Evolutionary conservation across 768 basidiomycete species (phyloP).

Genomic region (Lyophyllum decastes): DNA sequence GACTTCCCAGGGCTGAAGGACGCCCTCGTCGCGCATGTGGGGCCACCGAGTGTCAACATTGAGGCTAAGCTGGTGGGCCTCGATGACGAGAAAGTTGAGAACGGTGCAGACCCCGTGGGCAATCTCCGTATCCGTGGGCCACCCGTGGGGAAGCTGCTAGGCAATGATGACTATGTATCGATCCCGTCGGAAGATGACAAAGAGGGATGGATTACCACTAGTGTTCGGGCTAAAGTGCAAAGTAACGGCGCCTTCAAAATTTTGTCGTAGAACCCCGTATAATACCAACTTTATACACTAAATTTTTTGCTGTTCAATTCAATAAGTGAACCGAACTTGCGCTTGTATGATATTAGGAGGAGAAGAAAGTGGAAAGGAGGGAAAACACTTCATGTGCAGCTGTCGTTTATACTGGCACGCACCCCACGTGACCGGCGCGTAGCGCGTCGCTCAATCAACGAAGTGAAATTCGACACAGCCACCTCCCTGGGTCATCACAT

Average conservation of each 20-base stretch:
- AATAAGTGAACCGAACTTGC: neutral
- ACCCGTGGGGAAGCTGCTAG: constrained; percentile 58
- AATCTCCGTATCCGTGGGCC: constrained; percentile 70
- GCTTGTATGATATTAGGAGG: too few species aligned
- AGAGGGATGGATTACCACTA: constrained; percentile 49
- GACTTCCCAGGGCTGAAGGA: constrained; percentile 47
- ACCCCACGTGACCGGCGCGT: constrained; percentile 23
- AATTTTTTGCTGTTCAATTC: neutral
- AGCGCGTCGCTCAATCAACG: constrained; percentile 33
- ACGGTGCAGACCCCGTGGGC: constrained; percentile 67
- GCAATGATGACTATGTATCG: constrained; percentile 40
- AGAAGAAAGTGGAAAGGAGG: neutral
- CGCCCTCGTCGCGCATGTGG: constrained; percentile 49
- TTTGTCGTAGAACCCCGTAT: constrained; percentile 12
- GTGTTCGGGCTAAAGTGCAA: constrained; percentile 48
- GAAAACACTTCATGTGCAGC: neutral
- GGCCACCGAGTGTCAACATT: constrained; percentile 83
- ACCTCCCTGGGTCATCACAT: constrained; percentile 27
- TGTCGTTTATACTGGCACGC: constrained; percentile 3
- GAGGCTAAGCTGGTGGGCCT: constrained; percentile 79
- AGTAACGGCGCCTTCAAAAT: constrained; percentile 68
- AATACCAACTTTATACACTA: neutral
- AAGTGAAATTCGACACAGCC: constrained; percentile 43
- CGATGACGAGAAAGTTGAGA: constrained; percentile 64
- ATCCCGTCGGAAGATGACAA: constrained; percentile 31